Conservation (phyloP, 441 rosid species). For the Arabidopsis hybrid region DNA sequence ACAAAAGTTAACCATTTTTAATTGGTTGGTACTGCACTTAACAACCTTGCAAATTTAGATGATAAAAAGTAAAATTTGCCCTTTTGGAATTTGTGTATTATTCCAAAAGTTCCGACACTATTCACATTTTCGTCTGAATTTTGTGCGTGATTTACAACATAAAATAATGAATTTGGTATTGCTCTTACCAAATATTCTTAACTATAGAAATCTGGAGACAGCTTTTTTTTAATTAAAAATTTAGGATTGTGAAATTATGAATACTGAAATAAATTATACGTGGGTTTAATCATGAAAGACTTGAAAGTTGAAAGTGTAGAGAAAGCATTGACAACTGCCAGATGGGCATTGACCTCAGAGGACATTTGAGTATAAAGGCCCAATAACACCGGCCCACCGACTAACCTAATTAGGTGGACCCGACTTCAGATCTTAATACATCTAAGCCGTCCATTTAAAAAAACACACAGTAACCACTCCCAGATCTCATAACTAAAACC, state of each 20-base stretch:
- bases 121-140: background rate
- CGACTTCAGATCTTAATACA: constrained; percentile 11
- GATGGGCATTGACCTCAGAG: constrained; percentile 32
- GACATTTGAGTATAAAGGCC: constrained; percentile 32
- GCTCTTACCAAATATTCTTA: background rate
- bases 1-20: background rate
- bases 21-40: background rate
- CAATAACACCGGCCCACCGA: constrained; percentile 41
- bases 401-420: constrained; percentile 40
- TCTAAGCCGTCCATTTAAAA: constrained; percentile 37
- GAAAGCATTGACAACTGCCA: constrained; percentile 13
- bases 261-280: background rate
- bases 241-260: constrained; percentile 1
- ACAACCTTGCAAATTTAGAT: background rate
- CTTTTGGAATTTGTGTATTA: background rate
- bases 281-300: constrained; percentile 14
- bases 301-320: background rate
- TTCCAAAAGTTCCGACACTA: background rate
- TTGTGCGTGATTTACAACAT: background rate
- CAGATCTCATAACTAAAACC: constrained; percentile 37
- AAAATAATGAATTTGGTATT: background rate
- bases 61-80: background rate
- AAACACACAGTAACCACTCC: constrained; percentile 33
- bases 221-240: background rate
- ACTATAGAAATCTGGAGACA: background rate